Percentiles rank a stretch among this genome's conserved stretches.
These are phyloP conservation scores for Komagataella pastoris DNA, from an alignment of 805 yeast species.

Conservation along the genomic window DNA sequence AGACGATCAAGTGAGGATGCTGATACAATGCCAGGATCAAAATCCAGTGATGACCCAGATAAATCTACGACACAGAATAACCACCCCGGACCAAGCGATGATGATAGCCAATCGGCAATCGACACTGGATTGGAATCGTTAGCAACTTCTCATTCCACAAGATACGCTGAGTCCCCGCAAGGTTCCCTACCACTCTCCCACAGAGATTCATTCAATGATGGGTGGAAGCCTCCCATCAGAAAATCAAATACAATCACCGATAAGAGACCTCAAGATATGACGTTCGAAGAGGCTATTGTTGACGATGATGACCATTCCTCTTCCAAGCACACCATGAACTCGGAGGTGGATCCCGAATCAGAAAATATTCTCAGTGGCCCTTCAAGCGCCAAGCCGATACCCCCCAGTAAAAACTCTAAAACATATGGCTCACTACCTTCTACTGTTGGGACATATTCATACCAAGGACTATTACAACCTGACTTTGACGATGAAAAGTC, in stretches of 20 bases:
- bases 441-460: background rate
- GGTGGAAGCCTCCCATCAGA: background rate
- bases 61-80: background rate
- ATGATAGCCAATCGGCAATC: constrained; percentile 10
- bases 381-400: constrained; percentile 2
- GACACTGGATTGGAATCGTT: constrained; percentile 7
- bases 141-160: background rate
- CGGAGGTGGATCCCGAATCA: constrained; percentile 2
- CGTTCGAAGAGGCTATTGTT: constrained; percentile 4
- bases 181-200: background rate
- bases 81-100: background rate
- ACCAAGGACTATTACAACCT: constrained; percentile 12
- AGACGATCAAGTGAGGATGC: background rate
- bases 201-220: background rate
- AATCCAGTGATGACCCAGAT: constrained; percentile 6
- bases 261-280: background rate
- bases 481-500: constrained; percentile 20
- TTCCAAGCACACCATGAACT: background rate
- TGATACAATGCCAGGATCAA: constrained; percentile 2
- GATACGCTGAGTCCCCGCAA: background rate
- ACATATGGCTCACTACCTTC: background rate
- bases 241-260: constrained; percentile 3
- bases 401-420: background rate
- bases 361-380: constrained; percentile 5
- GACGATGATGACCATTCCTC: constrained; percentile 3